Conservation (phyloP, 1,284 basidiomycete genomes). For the Farysia itapuensis region DNA sequence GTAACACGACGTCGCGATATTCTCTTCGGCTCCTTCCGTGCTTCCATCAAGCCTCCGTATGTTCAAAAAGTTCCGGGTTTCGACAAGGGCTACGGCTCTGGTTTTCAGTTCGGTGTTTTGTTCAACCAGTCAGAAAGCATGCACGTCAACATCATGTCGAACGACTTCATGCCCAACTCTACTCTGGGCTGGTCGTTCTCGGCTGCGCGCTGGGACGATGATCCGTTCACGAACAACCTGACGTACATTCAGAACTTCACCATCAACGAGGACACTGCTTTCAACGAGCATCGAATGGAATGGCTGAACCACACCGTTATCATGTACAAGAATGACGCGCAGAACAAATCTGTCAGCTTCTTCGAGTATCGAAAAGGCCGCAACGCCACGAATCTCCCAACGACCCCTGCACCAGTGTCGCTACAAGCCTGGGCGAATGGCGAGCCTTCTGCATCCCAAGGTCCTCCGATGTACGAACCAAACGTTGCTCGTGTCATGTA, state of each 20-base stretch:
- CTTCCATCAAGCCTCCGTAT: constrained; percentile 34
- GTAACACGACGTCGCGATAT: constrained; percentile 45
- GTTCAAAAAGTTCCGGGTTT: constrained; percentile 10
- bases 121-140: constrained; percentile 37
- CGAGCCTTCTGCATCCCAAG: constrained; percentile 27
- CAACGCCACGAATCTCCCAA: constrained; percentile 37
- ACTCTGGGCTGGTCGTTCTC: constrained; percentile 38
- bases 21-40: constrained; percentile 47
- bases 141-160: constrained; percentile 25
- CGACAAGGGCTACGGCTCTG: constrained; percentile 23
- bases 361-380: constrained; percentile 13
- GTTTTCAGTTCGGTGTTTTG: constrained; percentile 24
- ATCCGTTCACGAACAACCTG: constrained; percentile 25
- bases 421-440: constrained; percentile 43
- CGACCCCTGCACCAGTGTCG: constrained; percentile 35
- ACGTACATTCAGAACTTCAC: constrained; percentile 40
- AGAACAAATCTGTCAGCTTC: constrained; percentile 19
- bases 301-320: constrained; percentile 39
- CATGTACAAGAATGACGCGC: constrained; percentile 38
- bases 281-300: constrained; percentile 45
- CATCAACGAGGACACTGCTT: constrained; percentile 10
- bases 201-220: constrained; percentile 23
- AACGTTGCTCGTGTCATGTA: constrained; percentile 39
- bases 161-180: constrained; percentile 38
- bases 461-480: constrained; percentile 30